Evolutionary conservation across 257 asterid species (phyloP).

Genomic region (Nicotiana tomentosiformis): DNA sequence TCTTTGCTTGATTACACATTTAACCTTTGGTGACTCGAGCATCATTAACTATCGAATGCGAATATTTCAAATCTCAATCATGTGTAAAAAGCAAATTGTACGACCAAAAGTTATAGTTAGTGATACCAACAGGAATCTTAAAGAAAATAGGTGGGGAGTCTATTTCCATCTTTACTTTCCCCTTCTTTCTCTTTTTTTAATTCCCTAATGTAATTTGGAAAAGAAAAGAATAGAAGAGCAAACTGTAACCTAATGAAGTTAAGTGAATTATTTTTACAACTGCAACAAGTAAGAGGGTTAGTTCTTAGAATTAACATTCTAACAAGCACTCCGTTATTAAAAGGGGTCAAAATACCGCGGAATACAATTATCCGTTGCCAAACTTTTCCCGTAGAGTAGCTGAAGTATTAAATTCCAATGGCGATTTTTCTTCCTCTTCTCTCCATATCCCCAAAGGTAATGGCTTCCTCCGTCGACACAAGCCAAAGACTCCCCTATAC

Average conservation of each 20-base stretch:
- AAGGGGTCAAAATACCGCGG: background rate
- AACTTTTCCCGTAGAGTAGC: background rate
- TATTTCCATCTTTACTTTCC: too few relatives aligned
- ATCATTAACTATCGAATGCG: too few relatives aligned
- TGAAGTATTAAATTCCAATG: slow-evolving; percentile 23
- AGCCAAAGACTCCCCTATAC: slow-evolving; percentile 60
- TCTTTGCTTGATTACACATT: too few relatives aligned
- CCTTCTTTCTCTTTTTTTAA: too few relatives aligned
- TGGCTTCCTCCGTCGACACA: slow-evolving; percentile 67
- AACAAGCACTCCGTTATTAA: background rate
- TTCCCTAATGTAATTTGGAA: background rate
- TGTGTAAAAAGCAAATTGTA: too few relatives aligned
- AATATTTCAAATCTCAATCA: too few relatives aligned
- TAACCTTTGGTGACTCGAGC: too few relatives aligned
- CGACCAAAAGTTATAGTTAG: too few relatives aligned
- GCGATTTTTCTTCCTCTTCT: slow-evolving; percentile 35
- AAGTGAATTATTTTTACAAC: background rate
- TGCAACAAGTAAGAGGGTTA: background rate
- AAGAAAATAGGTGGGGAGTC: too few relatives aligned
- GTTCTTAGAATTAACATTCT: background rate
- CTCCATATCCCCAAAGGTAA: slow-evolving; percentile 30
- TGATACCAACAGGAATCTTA: too few relatives aligned
- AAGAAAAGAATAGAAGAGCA: background rate
- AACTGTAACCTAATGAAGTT: background rate
- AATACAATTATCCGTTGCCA: background rate